These are phyloP conservation scores for Penicillium janthinellum DNA, from an alignment of 2,329 filamentous ascomycete genomes.

Conservation along the genomic window DNA sequence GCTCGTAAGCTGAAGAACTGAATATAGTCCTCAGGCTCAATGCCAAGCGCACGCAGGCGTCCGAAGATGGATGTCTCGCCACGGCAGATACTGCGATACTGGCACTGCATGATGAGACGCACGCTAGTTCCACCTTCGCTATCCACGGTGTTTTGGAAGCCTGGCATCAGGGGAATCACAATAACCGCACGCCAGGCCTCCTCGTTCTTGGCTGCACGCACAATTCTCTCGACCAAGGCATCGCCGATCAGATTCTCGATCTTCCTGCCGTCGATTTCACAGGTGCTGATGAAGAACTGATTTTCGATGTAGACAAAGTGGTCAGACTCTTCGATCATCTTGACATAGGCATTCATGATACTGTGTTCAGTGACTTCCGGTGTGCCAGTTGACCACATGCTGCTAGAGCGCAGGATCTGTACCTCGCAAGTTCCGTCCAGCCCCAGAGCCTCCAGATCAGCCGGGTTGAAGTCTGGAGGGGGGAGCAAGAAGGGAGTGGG, in stretches of 20 bases:
- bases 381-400: constrained; percentile 88
- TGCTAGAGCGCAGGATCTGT: constrained; percentile 88
- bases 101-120: constrained; percentile 92
- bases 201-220: constrained; percentile 76
- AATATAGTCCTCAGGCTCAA: constrained; percentile 94
- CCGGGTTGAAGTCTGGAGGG: constrained; percentile 84
- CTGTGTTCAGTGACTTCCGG: constrained; percentile 83
- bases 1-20: constrained; percentile 89
- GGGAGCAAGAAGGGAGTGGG: constrained; percentile 92
- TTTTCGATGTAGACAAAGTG: constrained; percentile 99
- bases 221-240: constrained; percentile 87
- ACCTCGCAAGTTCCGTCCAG: constrained; percentile 94
- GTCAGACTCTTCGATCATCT: constrained; percentile 91
- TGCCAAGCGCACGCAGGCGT: constrained; percentile 72
- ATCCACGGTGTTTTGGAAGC: constrained; percentile 95
- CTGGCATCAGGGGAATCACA: constrained; percentile 94
- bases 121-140: constrained; percentile 93
- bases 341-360: constrained; percentile 93
- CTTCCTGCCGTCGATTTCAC: constrained; percentile 80
- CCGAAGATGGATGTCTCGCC: constrained; percentile 92
- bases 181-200: constrained; percentile 91
- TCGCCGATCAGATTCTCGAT: constrained; percentile 94
- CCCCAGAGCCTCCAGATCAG: constrained; percentile 83
- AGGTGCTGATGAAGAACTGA: constrained; percentile 96
- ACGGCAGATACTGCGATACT: constrained; percentile 93